Evolutionary conservation across 345 rosid genomes (phyloP).

Genomic region (Populus ilicifolia): DNA sequence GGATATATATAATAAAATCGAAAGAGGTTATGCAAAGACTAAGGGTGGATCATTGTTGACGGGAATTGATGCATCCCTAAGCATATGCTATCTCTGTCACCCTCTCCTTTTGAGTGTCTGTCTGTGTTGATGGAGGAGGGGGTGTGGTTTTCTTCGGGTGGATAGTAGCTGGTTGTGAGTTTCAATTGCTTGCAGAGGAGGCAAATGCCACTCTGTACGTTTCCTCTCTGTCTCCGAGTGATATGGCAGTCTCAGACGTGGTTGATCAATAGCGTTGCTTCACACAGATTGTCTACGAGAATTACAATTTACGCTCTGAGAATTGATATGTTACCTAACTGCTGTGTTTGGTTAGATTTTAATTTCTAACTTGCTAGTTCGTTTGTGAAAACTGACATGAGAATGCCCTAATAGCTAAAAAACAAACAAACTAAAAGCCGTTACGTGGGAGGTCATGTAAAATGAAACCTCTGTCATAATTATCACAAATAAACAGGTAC

Average conservation of each 20-base stretch:
- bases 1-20: not conserved
- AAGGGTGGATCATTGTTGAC: constrained; percentile 2
- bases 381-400: too few species aligned
- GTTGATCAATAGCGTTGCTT: not conserved
- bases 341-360: too few species aligned
- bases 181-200: not conserved
- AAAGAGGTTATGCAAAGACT: not conserved
- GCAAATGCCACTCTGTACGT: not conserved
- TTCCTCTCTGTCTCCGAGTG: not conserved
- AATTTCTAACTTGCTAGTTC: too few species aligned
- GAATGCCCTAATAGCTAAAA: not conserved
- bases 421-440: not conserved
- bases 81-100: not conserved
- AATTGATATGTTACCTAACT: too few species aligned
- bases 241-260: not conserved
- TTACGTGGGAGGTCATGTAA: not conserved
- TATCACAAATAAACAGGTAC: too few species aligned
- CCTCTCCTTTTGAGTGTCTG: not conserved
- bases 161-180: not conserved
- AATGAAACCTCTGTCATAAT: not conserved
- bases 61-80: not conserved
- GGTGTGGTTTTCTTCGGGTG: not conserved
- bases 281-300: not conserved
- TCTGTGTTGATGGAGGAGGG: not conserved
- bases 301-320: too few species aligned